Conservation (phyloP, 306 rosid species). For the Crotalaria pallida region DNA sequence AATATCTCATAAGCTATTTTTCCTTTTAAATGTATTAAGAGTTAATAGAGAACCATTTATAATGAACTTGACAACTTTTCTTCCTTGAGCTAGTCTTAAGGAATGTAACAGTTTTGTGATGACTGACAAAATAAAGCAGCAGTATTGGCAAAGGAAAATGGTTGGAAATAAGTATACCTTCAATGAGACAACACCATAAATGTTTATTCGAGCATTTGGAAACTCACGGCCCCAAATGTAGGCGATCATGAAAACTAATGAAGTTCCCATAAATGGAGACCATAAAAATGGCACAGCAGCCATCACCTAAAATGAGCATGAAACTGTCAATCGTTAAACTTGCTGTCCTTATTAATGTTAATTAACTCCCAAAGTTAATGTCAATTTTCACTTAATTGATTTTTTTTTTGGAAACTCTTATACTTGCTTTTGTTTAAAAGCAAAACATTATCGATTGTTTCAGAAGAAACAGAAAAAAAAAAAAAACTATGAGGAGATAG, state of each 20-base stretch:
- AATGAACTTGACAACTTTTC: too few species aligned
- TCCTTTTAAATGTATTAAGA: too few species aligned
- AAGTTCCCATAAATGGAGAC: constrained; percentile 46
- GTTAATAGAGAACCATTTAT: too few species aligned
- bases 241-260: constrained; percentile 61
- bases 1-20: too few species aligned
- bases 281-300: constrained; percentile 36
- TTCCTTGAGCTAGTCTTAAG: too few species aligned
- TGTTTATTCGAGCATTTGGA: constrained; percentile 50
- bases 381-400: neutral
- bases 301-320: constrained; percentile 42
- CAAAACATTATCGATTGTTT: neutral
- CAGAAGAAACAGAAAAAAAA: neutral
- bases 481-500: neutral
- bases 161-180: constrained; percentile 42
- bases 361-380: neutral
- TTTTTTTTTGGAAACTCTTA: neutral
- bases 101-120: neutral
- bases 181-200: constrained; percentile 60
- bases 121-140: neutral
- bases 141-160: neutral
- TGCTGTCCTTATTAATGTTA: neutral
- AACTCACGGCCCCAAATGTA: constrained; percentile 80
- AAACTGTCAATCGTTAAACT: neutral
- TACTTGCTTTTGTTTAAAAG: neutral